These are phyloP conservation scores for Venustampulla echinocandica DNA, from an alignment of 495 filamentous ascomycete species.

Conservation along the genomic window DNA sequence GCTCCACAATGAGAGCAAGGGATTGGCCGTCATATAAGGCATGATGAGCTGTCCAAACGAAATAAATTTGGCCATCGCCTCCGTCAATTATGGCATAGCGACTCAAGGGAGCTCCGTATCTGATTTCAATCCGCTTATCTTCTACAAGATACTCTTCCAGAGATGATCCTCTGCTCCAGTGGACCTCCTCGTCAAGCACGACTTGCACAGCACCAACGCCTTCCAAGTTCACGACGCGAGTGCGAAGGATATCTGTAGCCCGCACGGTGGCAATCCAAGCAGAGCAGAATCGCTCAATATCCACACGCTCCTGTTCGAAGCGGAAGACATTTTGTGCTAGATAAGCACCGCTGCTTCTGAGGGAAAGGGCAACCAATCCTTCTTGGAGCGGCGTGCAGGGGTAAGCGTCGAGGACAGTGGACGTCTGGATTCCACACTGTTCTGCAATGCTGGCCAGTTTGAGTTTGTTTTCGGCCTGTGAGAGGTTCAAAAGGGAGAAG, in stretches of 20 bases:
- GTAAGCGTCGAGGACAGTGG: conserved; percentile 45
- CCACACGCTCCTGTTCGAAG: too few relatives aligned
- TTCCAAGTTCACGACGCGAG: background rate
- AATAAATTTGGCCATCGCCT: background rate
- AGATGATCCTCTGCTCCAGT: background rate
- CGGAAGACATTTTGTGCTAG: background rate
- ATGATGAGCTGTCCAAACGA: background rate
- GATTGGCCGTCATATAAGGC: background rate
- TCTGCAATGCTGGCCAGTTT: background rate
- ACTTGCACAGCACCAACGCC: background rate
- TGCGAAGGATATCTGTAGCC: background rate
- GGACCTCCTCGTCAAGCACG: background rate
- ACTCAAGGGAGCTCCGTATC: background rate
- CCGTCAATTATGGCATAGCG: background rate
- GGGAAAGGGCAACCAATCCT: conserved; percentile 53
- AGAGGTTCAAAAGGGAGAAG: background rate
- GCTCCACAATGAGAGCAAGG: background rate
- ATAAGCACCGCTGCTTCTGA: conserved; percentile 40
- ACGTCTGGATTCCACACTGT: background rate
- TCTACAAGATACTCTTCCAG: background rate
- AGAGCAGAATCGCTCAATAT: too few relatives aligned
- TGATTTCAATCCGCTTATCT: background rate
- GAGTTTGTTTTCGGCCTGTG: background rate
- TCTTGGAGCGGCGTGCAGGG: conserved; percentile 65
- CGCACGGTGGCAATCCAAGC: too few relatives aligned